Evolutionary conservation across 768 basidiomycete species (phyloP).

Genomic region (Mycena albidolilacea): DNA sequence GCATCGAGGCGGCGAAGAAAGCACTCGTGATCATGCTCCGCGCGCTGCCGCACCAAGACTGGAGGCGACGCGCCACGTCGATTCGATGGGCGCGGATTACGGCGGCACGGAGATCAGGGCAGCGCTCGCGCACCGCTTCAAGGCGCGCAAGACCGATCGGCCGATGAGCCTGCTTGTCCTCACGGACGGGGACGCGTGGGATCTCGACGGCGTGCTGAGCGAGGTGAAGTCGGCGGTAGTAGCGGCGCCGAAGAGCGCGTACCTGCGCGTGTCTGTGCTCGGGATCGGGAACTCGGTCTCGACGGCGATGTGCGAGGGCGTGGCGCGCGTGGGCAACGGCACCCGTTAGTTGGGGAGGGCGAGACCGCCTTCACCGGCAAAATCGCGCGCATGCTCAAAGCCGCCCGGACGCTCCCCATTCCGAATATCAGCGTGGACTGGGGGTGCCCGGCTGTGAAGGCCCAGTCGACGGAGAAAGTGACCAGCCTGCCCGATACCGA

Average conservation of each 20-base stretch:
- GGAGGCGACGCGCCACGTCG: slow-evolving; percentile 46
- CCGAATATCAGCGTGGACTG: slow-evolving; percentile 58
- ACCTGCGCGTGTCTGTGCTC: slow-evolving; percentile 59
- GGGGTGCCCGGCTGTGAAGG: slow-evolving; percentile 33
- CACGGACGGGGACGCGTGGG: slow-evolving; percentile 58
- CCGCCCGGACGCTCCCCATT: slow-evolving; percentile 54
- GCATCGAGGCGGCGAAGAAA: slow-evolving; percentile 54
- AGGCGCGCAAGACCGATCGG: slow-evolving; percentile 44
- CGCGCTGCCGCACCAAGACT: slow-evolving; percentile 51
- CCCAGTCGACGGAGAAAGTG: not conserved
- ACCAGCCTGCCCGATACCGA: slow-evolving; percentile 15
- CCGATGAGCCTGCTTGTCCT: slow-evolving; percentile 59
- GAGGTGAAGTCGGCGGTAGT: slow-evolving; percentile 42
- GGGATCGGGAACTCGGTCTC: slow-evolving; percentile 61
- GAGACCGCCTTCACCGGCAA: slow-evolving; percentile 58
- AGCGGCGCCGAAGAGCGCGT: slow-evolving; percentile 40
- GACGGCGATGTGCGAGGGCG: slow-evolving; percentile 55
- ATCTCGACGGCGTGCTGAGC: slow-evolving; percentile 29
- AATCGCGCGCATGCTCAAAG: slow-evolving; percentile 56
- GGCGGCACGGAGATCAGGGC: slow-evolving; percentile 58
- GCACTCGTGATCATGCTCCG: slow-evolving; percentile 57
- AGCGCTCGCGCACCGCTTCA: slow-evolving; percentile 52
- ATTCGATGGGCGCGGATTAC: slow-evolving; percentile 51
- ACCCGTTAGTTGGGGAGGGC: slow-evolving; percentile 56
- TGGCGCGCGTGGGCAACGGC: slow-evolving; percentile 61